Percentiles rank a stretch among this genome's conserved stretches.
phyloP scores from a whole-genome alignment of 768 basidiomycete species.

The Mycena vitilis region DNA sequence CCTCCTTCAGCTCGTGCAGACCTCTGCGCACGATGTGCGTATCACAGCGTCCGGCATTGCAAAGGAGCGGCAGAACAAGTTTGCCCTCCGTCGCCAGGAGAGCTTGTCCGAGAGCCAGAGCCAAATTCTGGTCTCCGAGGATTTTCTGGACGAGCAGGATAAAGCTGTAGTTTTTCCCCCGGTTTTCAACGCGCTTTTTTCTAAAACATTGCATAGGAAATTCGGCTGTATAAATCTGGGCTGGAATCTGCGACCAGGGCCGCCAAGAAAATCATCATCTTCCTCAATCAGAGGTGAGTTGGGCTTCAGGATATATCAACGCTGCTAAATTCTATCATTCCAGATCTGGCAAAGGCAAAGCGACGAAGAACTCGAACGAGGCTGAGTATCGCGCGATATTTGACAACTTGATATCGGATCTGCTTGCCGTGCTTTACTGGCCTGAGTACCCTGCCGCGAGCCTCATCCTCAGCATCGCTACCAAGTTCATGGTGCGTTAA shows the following conservation, averaged over 20 bases:
- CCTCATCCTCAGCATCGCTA: slow-evolving; percentile 81
- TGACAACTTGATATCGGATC: slow-evolving; percentile 89
- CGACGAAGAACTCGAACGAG: slow-evolving; percentile 92
- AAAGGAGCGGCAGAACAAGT: slow-evolving; percentile 70
- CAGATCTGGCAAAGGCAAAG: slow-evolving; percentile 88
- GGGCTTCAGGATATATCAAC: neutral
- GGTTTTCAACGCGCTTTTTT: neutral
- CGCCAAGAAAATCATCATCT: slow-evolving; percentile 85
- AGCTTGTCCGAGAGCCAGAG: slow-evolving; percentile 61
- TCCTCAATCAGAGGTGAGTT: slow-evolving; percentile 73
- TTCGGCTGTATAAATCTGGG: slow-evolving; percentile 75
- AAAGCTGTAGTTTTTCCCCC: slow-evolving; percentile 57
- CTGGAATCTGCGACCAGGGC: slow-evolving; percentile 87
- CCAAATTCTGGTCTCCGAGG: slow-evolving; percentile 50
- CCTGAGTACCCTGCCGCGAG: slow-evolving; percentile 98
- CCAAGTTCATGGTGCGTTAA: slow-evolving; percentile 82
- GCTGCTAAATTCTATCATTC: slow-evolving; percentile 12
- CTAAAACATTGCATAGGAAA: slow-evolving; percentile 59
- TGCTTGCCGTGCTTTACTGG: slow-evolving; percentile 89
- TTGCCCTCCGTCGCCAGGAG: slow-evolving; percentile 73
- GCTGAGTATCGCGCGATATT: slow-evolving; percentile 94
- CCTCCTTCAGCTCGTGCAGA: slow-evolving; percentile 95
- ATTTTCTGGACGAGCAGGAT: slow-evolving; percentile 77
- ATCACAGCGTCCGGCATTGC: slow-evolving; percentile 72
- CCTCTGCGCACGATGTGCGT: slow-evolving; percentile 89